These are phyloP conservation scores for Saussurea involucrata DNA, from an alignment of 129 eudicot species.

Conservation along the genomic window DNA sequence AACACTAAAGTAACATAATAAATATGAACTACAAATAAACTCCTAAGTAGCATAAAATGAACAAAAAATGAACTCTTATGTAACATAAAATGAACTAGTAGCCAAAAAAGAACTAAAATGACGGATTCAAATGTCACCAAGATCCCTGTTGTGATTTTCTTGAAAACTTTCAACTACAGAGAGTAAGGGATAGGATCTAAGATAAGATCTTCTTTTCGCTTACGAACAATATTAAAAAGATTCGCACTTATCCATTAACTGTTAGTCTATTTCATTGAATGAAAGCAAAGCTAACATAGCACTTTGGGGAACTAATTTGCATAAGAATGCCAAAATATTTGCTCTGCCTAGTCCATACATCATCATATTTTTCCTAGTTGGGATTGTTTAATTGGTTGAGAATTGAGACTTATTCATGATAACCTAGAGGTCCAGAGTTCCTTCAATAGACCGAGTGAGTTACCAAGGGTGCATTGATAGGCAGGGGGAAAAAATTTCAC, in stretches of 20 bases:
- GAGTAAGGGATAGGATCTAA: not conserved
- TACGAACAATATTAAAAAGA: not conserved
- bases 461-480: not conserved
- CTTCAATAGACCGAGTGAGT: not conserved
- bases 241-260: constrained; percentile 5
- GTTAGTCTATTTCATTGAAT: not conserved
- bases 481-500: not conserved
- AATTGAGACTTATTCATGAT: not conserved
- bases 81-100: not conserved
- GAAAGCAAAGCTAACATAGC: not conserved
- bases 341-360: not conserved
- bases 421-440: not conserved
- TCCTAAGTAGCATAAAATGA: not conserved
- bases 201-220: not conserved
- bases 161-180: not conserved
- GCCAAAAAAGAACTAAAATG: not conserved
- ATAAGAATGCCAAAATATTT: not conserved
- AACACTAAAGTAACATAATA: not conserved
- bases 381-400: not conserved
- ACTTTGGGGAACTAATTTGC: not conserved
- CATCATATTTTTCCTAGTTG: not conserved
- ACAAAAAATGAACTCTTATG: not conserved
- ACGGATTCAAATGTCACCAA: not conserved
- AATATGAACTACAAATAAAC: too few species aligned
- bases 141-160: not conserved